Evolutionary conservation across 768 basidiomycete species (phyloP).

Genomic region (Lactarius deliciosus): DNA sequence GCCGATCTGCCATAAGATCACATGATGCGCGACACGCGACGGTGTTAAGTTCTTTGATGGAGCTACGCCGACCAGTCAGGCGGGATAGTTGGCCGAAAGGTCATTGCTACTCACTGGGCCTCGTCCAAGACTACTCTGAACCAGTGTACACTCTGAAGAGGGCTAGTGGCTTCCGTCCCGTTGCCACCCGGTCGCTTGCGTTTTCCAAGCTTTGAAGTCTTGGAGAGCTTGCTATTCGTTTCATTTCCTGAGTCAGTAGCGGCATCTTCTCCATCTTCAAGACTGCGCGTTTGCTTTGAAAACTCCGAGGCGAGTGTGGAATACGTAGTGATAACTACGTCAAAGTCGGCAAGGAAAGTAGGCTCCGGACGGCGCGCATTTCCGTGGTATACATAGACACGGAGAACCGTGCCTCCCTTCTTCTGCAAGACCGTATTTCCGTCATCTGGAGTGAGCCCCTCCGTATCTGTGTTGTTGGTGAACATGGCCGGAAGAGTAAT

Average conservation of each 20-base stretch:
- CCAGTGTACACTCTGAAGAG: conserved; percentile 94
- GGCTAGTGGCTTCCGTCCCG: conserved; percentile 59
- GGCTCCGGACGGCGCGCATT: conserved; percentile 84
- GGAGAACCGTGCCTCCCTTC: conserved; percentile 45
- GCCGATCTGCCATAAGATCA: conserved; percentile 89
- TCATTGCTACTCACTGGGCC: conserved; percentile 74
- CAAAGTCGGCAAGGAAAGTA: conserved; percentile 87
- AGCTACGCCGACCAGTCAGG: conserved; percentile 47
- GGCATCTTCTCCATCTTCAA: conserved; percentile 67
- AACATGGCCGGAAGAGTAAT: conserved; percentile 36
- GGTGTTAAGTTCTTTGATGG: conserved; percentile 94
- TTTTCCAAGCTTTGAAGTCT: conserved; percentile 53
- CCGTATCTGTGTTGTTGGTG: conserved; percentile 13
- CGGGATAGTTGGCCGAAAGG: conserved; percentile 1
- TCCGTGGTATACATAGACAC: conserved; percentile 95
- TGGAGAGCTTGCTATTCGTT: conserved; percentile 63
- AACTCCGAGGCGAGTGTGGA: conserved; percentile 94
- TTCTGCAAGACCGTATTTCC: conserved; percentile 1
- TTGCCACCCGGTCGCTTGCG: conserved; percentile 41
- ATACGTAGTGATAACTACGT: conserved; percentile 97
- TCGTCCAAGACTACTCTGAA: conserved; percentile 93
- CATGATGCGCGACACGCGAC: conserved; percentile 95
- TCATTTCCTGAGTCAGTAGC: conserved; percentile 62
- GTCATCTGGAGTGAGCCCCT: neutral
- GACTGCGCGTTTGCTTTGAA: conserved; percentile 79